Percentiles rank a stretch among this genome's conserved stretches.
Conservation (phyloP, 2,329 filamentous ascomycete species). For the Monascus ruber region DNA sequence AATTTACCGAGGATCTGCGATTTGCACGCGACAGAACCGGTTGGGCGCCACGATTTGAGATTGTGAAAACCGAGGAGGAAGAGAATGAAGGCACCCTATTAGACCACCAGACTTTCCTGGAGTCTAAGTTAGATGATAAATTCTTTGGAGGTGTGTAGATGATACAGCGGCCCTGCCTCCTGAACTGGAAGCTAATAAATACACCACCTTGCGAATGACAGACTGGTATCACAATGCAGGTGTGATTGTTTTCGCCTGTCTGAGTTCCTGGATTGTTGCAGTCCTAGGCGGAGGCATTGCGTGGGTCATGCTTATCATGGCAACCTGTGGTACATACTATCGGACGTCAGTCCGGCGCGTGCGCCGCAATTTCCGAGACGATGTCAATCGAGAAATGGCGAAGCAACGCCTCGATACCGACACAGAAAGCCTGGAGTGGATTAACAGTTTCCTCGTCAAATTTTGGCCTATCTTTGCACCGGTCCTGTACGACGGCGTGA, state of each 20-base stretch:
- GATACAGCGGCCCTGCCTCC: not conserved
- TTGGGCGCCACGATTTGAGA: constrained; percentile 78
- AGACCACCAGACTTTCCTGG: constrained; percentile 80
- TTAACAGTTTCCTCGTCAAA: constrained; percentile 96
- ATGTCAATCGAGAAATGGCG: constrained; percentile 77
- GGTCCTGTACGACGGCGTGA: constrained; percentile 80
- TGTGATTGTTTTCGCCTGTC: constrained; percentile 86
- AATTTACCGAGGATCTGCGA: constrained; percentile 45
- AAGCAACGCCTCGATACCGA: constrained; percentile 83
- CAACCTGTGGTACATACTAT: constrained; percentile 87
- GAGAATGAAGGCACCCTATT: constrained; percentile 54
- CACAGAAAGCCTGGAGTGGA: constrained; percentile 91
- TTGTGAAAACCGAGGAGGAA: constrained; percentile 40
- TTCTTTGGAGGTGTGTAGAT: constrained; percentile 65
- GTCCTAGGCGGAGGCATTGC: constrained; percentile 80
- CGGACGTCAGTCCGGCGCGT: constrained; percentile 88
- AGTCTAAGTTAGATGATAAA: constrained; percentile 72
- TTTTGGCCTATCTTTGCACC: constrained; percentile 99
- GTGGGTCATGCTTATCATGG: constrained; percentile 92
- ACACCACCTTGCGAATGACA: constrained; percentile 21
- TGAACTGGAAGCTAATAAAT: not conserved
- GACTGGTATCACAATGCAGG: constrained; percentile 98
- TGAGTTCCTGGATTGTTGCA: constrained; percentile 82
- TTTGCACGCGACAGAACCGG: constrained; percentile 55
- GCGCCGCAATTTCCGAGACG: constrained; percentile 89